Evolutionary conservation across 441 rosid species (phyloP).

Genomic region (Erysimum cheiri): DNA sequence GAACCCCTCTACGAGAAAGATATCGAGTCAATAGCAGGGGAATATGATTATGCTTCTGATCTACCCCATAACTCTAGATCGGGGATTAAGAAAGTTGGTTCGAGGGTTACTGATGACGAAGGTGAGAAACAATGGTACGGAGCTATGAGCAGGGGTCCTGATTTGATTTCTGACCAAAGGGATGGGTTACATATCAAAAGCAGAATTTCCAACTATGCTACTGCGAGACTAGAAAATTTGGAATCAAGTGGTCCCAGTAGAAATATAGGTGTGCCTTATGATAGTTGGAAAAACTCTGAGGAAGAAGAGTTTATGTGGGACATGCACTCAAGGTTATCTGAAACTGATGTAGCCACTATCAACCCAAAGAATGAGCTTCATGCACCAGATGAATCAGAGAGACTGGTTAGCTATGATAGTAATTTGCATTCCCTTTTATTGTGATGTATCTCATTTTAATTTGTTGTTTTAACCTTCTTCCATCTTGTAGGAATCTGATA

Average conservation of each 20-base stretch:
- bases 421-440: slow-evolving; percentile 11
- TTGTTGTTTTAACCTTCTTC: slow-evolving; percentile 29
- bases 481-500: slow-evolving; percentile 65
- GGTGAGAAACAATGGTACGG: slow-evolving; percentile 67
- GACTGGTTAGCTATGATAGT: slow-evolving; percentile 61
- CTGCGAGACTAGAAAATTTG: slow-evolving; percentile 54
- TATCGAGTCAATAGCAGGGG: slow-evolving; percentile 55
- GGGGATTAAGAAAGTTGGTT: slow-evolving; percentile 65
- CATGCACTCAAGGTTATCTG: slow-evolving; percentile 74
- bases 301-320: slow-evolving; percentile 99
- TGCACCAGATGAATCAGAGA: slow-evolving; percentile 66
- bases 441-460: slow-evolving; percentile 6
- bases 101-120: slow-evolving; percentile 63
- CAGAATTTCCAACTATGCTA: slow-evolving; percentile 52
- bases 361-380: slow-evolving; percentile 61
- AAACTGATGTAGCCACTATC: slow-evolving; percentile 57
- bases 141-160: slow-evolving; percentile 54
- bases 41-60: slow-evolving; percentile 69
- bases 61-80: slow-evolving; percentile 56
- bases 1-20: slow-evolving; percentile 67
- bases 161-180: slow-evolving; percentile 63
- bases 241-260: slow-evolving; percentile 51
- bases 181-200: slow-evolving; percentile 68
- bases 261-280: slow-evolving; percentile 54
- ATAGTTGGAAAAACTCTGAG: slow-evolving; percentile 93